Evolutionary conservation across 1,284 basidiomycete species (phyloP).

Genomic region (Tilletia horrida): DNA sequence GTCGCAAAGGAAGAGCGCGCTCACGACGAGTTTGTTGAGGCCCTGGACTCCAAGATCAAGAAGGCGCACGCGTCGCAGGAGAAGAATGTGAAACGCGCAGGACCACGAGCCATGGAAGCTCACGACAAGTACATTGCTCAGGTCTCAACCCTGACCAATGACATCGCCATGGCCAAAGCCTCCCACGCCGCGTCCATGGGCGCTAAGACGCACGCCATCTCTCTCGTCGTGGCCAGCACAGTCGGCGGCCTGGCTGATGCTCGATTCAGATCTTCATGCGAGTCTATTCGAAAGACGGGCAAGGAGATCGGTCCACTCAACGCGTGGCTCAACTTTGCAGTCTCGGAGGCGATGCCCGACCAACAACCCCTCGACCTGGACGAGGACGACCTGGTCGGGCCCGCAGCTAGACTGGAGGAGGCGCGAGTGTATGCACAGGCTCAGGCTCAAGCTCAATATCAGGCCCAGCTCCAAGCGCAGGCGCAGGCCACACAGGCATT

Average conservation of each 20-base stretch:
- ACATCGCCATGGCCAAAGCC: slow-evolving; percentile 41
- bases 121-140: slow-evolving; percentile 52
- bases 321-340: slow-evolving; percentile 43
- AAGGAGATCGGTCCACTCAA: slow-evolving; percentile 41
- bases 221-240: slow-evolving; percentile 37
- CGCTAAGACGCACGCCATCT: slow-evolving; percentile 38
- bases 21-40: slow-evolving; percentile 46
- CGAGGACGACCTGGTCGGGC: slow-evolving; percentile 34
- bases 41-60: slow-evolving; percentile 50
- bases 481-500: slow-evolving; percentile 22
- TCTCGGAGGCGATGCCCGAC: slow-evolving; percentile 46
- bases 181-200: slow-evolving; percentile 39
- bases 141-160: slow-evolving; percentile 40
- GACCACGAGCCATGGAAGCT: slow-evolving; percentile 36
- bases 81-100: slow-evolving; percentile 41
- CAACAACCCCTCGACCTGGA: slow-evolving; percentile 39
- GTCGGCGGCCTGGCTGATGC: slow-evolving; percentile 47
- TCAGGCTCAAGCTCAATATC: slow-evolving; percentile 31
- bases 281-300: slow-evolving; percentile 41
- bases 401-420: slow-evolving; percentile 32
- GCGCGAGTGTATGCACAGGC: slow-evolving; percentile 32
- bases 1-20: slow-evolving; percentile 52
- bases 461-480: slow-evolving; percentile 30
- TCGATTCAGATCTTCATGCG: slow-evolving; percentile 48
- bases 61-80: slow-evolving; percentile 51